A percentile compares a stretch with the other conserved stretches of the same genome.
phyloP scores from a whole-genome alignment of 2,329 filamentous ascomycete genomes.

The Thielaviopsis cerberus region DNA sequence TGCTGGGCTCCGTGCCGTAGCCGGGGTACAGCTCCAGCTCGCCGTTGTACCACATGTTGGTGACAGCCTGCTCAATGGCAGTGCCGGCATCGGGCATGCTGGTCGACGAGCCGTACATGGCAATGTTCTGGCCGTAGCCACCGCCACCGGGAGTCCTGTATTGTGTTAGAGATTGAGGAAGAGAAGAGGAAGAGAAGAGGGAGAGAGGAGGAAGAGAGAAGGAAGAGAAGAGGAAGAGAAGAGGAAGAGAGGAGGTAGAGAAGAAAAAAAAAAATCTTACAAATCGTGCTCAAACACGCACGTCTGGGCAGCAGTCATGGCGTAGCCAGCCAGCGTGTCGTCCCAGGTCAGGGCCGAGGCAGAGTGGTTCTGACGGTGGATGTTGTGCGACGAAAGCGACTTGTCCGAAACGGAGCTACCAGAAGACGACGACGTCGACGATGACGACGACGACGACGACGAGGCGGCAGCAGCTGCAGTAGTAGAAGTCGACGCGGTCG shows the following conservation, averaged over 20 bases:
- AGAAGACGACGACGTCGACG: constrained; percentile 18
- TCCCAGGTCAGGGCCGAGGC: constrained; percentile 48
- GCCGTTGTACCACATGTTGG: constrained; percentile 75
- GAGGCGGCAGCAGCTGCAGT: background rate
- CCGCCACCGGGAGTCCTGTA: constrained; percentile 35
- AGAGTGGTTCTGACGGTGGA: constrained; percentile 70
- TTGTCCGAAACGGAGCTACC: background rate
- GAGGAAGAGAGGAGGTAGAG: background rate
- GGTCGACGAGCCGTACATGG: constrained; percentile 34
- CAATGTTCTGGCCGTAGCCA: constrained; percentile 83
- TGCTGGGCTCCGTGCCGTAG: constrained; percentile 44
- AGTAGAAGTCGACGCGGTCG: constrained; percentile 4
- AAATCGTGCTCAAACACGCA: constrained; percentile 62
- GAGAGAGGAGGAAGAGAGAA: constrained; percentile 13
- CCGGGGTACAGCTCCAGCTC: constrained; percentile 42
- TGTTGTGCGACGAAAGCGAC: constrained; percentile 58
- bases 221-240: background rate
- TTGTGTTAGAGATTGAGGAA: background rate
- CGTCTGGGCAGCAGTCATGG: constrained; percentile 39
- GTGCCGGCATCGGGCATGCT: constrained; percentile 19
- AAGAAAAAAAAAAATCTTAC: constrained; percentile 31
- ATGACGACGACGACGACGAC: constrained; percentile 15
- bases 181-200: background rate
- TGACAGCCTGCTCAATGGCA: constrained; percentile 49
- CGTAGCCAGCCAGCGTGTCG: constrained; percentile 41